These are phyloP conservation scores for Danielia oregonensis DNA, from an alignment of 805 yeast species.

Conservation along the genomic window DNA sequence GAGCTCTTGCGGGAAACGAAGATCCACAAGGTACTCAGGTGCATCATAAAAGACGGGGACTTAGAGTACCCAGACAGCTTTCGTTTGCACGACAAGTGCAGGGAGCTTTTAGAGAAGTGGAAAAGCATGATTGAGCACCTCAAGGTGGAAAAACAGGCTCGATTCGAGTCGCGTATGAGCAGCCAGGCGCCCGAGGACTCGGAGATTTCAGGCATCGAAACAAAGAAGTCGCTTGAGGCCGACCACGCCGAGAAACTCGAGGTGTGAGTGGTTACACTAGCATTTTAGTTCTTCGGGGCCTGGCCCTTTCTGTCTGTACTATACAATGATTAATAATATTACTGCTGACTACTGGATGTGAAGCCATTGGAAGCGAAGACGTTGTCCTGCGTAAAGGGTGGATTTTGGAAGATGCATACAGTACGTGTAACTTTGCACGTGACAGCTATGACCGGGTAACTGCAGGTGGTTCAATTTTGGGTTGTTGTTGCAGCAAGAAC, in stretches of 20 bases:
- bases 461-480: too few species aligned
- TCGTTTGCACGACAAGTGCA: constrained; percentile 43
- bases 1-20: constrained; percentile 43
- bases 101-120: constrained; percentile 42
- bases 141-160: constrained; percentile 26
- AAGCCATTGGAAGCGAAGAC: too few species aligned
- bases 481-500: too few species aligned
- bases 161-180: constrained; percentile 9
- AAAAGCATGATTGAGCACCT: constrained; percentile 30
- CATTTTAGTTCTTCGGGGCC: constrained; percentile 1
- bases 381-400: too few species aligned
- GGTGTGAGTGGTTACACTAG: constrained; percentile 2
- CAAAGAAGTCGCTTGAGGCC: constrained; percentile 5
- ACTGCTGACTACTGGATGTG: too few species aligned
- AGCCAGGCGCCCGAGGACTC: constrained; percentile 13
- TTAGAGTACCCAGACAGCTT: constrained; percentile 42
- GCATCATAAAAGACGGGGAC: constrained; percentile 38
- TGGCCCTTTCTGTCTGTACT: constrained; percentile 1
- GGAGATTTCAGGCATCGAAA: constrained; percentile 10
- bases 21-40: constrained; percentile 50
- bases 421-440: too few species aligned
- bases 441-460: too few species aligned
- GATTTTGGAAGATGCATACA: too few species aligned
- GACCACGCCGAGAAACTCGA: constrained; percentile 6
- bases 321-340: constrained; percentile 2